Evolutionary conservation across 2,329 filamentous ascomycete species (phyloP).

Genomic region (Paracamarosporium sp.): DNA sequence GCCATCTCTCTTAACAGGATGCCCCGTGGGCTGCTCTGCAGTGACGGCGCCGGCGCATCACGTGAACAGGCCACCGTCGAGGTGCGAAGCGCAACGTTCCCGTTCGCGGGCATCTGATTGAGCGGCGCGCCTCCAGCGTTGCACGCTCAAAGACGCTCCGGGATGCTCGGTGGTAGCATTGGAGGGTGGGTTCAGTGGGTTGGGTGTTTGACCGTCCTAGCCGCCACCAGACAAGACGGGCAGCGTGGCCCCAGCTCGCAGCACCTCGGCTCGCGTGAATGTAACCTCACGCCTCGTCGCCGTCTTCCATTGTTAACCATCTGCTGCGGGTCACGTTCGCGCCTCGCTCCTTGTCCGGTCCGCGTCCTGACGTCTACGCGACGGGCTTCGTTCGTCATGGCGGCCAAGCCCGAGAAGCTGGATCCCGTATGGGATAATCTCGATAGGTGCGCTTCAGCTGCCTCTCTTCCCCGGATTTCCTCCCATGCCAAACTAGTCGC

Average conservation of each 20-base stretch:
- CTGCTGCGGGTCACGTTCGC: conserved; percentile 42
- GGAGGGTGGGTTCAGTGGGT: conserved; percentile 37
- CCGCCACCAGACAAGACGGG: conserved; percentile 25
- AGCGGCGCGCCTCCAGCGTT: conserved; percentile 24
- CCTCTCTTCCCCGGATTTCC: conserved; percentile 23
- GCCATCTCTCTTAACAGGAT: conserved; percentile 30
- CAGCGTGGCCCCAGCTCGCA: conserved; percentile 27
- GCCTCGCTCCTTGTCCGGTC: conserved; percentile 25
- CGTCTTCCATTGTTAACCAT: conserved; percentile 42
- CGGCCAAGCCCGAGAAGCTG: conserved; percentile 49
- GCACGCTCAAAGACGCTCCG: conserved; percentile 26
- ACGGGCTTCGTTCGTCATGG: conserved; percentile 59
- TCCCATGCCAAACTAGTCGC: conserved; percentile 36
- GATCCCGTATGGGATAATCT: conserved; percentile 72
- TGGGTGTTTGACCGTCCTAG: conserved; percentile 21
- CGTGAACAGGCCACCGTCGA: conserved; percentile 11
- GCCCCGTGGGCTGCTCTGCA: conserved; percentile 3
- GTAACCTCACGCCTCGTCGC: conserved; percentile 36
- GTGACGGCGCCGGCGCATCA: conserved; percentile 17
- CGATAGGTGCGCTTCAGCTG: conserved; percentile 67
- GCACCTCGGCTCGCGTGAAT: conserved; percentile 35
- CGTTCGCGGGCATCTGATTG: conserved; percentile 15
- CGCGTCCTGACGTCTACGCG: conserved; percentile 26
- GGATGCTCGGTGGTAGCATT: conserved; percentile 25
- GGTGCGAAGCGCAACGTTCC: conserved; percentile 28